Conservation (phyloP, 352 stramenopile species). For the Phytophthora idaei region DNA sequence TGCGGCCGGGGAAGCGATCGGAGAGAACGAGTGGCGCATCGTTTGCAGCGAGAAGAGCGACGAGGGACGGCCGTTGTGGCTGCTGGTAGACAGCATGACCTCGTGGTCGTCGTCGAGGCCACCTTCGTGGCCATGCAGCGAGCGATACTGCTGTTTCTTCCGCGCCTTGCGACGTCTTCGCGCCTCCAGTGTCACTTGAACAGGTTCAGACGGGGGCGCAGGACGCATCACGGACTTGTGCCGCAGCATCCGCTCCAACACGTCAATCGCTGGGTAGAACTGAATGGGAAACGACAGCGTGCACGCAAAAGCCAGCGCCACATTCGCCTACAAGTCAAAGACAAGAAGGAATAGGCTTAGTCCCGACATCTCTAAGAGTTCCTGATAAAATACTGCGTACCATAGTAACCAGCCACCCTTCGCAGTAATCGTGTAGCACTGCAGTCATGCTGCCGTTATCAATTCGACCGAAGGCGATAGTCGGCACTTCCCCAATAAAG, state of each 20-base stretch:
- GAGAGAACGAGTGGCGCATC: slow-evolving; percentile 35
- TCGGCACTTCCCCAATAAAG: slow-evolving; percentile 72
- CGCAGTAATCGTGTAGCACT: slow-evolving; percentile 72
- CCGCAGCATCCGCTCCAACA: slow-evolving; percentile 65
- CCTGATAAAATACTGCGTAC: slow-evolving; percentile 19
- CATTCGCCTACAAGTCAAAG: slow-evolving; percentile 52
- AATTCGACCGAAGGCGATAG: slow-evolving; percentile 71
- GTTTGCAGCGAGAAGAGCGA: slow-evolving; percentile 32
- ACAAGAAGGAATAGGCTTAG: background rate
- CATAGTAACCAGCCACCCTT: slow-evolving; percentile 69
- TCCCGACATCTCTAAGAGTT: background rate
- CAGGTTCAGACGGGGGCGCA: slow-evolving; percentile 32
- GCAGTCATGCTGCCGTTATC: slow-evolving; percentile 83
- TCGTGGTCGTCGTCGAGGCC: slow-evolving; percentile 25
- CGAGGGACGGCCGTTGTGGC: slow-evolving; percentile 14
- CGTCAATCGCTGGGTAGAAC: slow-evolving; percentile 79
- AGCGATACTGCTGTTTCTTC: slow-evolving; percentile 36
- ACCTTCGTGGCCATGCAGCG: slow-evolving; percentile 19
- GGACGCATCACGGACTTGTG: slow-evolving; percentile 53
- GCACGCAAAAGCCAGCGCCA: slow-evolving; percentile 74
- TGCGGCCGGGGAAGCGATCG: slow-evolving; percentile 28
- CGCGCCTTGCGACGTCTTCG: slow-evolving; percentile 35
- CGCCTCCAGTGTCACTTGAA: slow-evolving; percentile 25
- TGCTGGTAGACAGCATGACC: slow-evolving; percentile 24
- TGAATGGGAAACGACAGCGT: slow-evolving; percentile 83